Percentiles rank a stretch among this genome's conserved stretches.
Conservation (phyloP, 2,329 filamentous ascomycete species). For the Graphium sp. region DNA sequence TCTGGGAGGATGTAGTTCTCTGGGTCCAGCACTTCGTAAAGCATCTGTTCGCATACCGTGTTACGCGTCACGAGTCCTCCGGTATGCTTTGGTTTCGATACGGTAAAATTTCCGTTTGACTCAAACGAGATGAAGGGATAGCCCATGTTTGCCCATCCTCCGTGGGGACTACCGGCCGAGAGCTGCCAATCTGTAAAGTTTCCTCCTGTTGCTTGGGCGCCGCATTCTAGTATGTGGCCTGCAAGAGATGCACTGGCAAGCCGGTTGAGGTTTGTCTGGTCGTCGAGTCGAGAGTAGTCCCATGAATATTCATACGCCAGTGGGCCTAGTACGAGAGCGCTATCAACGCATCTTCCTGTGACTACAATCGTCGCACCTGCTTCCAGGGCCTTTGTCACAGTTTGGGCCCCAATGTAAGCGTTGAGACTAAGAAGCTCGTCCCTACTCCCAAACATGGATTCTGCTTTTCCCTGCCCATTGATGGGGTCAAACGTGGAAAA, state of each 20-base stretch:
- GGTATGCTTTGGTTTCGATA: constrained; percentile 1
- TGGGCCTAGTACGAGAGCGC: constrained; percentile 2
- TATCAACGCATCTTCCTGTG: constrained; percentile 4
- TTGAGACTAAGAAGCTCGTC: constrained; percentile 2
- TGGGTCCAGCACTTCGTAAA: constrained; percentile 3
- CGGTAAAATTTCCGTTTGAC: constrained; percentile 1
- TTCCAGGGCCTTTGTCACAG: constrained; percentile 2
- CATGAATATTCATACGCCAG: constrained; percentile 3
- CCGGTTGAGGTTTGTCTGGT: constrained; percentile 1
- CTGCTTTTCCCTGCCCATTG: not conserved
- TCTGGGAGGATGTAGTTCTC: constrained; percentile 4
- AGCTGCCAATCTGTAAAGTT: constrained; percentile 4
- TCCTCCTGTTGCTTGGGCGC: constrained; percentile 3
- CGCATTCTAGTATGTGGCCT: constrained; percentile 3
- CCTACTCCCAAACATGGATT: not conserved
- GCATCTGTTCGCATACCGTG: constrained; percentile 3
- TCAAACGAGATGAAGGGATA: constrained; percentile 4
- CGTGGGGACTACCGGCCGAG: constrained; percentile 1
- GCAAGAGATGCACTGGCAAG: constrained; percentile 1
- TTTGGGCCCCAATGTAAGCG: constrained; percentile 3
- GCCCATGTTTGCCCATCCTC: constrained; percentile 5
- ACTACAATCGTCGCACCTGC: constrained; percentile 4
- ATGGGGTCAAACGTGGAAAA: constrained; percentile 3
- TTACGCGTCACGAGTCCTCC: constrained; percentile 3
- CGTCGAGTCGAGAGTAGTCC: constrained; percentile 1